These are phyloP conservation scores for Xerocomellus chrysenteron DNA, from an alignment of 768 basidiomycete species.

Conservation along the genomic window DNA sequence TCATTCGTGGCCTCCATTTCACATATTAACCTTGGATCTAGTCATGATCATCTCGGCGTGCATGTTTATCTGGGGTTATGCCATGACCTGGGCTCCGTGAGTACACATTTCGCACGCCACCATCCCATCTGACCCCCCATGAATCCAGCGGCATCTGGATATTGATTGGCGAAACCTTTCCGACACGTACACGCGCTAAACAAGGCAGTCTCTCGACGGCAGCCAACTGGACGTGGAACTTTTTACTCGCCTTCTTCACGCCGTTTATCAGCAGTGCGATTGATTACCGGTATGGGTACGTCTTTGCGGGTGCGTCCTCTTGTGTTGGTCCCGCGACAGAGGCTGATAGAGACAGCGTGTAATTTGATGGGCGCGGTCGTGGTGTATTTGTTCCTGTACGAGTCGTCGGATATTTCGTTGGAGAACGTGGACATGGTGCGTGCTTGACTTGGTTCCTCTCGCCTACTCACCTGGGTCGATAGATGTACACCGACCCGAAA, in stretches of 20 bases:
- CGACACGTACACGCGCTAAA: background rate
- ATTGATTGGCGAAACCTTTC: background rate
- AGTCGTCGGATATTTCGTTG: background rate
- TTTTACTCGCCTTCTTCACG: background rate
- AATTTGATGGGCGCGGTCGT: background rate
- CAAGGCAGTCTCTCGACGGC: background rate
- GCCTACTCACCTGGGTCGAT: background rate
- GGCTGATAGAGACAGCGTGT: background rate
- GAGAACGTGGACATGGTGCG: background rate
- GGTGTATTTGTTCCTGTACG: background rate
- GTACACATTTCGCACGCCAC: background rate
- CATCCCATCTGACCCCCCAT: background rate
- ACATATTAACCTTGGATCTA: conserved; percentile 10
- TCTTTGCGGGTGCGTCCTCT: background rate
- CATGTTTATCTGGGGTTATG: conserved; percentile 56
- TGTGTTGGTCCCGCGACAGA: background rate
- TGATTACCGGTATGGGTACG: background rate
- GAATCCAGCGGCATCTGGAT: background rate
- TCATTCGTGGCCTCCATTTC: background rate
- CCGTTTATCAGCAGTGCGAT: background rate
- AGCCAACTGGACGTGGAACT: background rate
- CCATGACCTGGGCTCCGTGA: background rate
- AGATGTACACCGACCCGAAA: conserved; percentile 14
- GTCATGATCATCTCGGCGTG: conserved; percentile 53
- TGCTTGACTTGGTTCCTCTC: background rate